phyloP scores from a whole-genome alignment of 2,329 filamentous ascomycete species.

The Colletotrichum filicis region DNA sequence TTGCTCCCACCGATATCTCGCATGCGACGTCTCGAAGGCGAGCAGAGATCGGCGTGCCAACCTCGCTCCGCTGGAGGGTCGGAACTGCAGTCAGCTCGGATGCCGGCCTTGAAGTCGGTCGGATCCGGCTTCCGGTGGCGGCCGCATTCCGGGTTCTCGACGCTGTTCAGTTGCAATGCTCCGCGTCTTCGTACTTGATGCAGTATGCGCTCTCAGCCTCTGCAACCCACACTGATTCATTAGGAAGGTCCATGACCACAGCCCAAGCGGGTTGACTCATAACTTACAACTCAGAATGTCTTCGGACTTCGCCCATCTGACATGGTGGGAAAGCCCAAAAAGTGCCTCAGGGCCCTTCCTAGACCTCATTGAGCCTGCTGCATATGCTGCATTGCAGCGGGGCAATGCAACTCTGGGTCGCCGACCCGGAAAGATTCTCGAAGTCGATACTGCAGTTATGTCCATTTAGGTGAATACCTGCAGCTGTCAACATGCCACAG shows the following conservation, averaged over 20 bases:
- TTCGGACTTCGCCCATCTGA: not conserved
- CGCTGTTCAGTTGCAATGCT: not conserved
- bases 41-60: not conserved
- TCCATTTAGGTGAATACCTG: constrained; percentile 20
- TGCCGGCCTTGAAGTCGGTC: not conserved
- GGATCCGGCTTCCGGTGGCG: not conserved
- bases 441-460: constrained; percentile 15
- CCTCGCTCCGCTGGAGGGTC: constrained; percentile 3
- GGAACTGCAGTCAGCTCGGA: not conserved
- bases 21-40: not conserved
- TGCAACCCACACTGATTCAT: not conserved
- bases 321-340: not conserved
- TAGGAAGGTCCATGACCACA: not conserved
- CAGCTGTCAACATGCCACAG: constrained; percentile 9
- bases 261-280: not conserved
- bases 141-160: not conserved
- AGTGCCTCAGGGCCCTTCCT: not conserved
- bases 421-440: not conserved
- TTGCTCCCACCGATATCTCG: not conserved
- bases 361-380: constrained; percentile 13
- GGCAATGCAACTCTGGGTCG: constrained; percentile 27
- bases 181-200: not conserved
- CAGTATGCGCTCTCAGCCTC: not conserved
- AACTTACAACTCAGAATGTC: not conserved
- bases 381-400: constrained; percentile 13